These are phyloP conservation scores for Aphanomyces stellatus DNA, from an alignment of 352 stramenopile species.

Conservation along the genomic window DNA sequence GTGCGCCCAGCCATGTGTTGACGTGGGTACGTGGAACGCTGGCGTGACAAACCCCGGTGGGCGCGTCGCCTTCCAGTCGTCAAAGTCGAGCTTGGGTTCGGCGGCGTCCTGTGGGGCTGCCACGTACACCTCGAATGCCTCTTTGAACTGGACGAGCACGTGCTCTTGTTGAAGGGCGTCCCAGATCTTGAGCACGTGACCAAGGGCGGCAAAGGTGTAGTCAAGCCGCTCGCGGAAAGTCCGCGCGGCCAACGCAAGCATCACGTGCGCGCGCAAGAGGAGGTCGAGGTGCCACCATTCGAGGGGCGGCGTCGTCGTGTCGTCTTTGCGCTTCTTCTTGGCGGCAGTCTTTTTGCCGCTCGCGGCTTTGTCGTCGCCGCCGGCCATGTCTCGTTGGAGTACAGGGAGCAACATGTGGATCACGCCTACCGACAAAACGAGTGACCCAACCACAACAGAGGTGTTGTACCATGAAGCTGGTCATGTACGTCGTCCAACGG, in stretches of 20 bases:
- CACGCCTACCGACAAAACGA: constrained; percentile 22
- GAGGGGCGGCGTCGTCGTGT: not conserved
- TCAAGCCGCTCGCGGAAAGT: constrained; percentile 27
- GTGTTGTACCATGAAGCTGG: constrained; percentile 37
- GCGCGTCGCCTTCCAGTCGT: constrained; percentile 39
- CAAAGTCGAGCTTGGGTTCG: constrained; percentile 29
- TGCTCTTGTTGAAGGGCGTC: constrained; percentile 33
- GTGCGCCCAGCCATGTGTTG: constrained; percentile 31
- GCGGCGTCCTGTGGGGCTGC: constrained; percentile 18
- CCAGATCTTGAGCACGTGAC: constrained; percentile 44
- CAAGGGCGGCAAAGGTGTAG: constrained; percentile 28
- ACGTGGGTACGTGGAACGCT: not conserved
- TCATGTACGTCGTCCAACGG: constrained; percentile 38
- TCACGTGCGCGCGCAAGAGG: constrained; percentile 3
- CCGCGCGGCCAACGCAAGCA: constrained; percentile 6
- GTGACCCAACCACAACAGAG: too few species aligned
- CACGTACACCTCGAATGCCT: constrained; percentile 24
- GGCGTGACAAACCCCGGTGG: constrained; percentile 6
- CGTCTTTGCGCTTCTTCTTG: constrained; percentile 17
- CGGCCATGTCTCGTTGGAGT: not conserved
- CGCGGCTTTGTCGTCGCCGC: not conserved
- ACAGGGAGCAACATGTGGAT: constrained; percentile 28
- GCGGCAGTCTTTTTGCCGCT: not conserved
- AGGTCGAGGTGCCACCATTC: constrained; percentile 16
- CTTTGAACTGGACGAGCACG: constrained; percentile 38